These are phyloP conservation scores for Periglandula ipomoeae DNA, from an alignment of 2,329 filamentous ascomycete species.

Conservation along the genomic window DNA sequence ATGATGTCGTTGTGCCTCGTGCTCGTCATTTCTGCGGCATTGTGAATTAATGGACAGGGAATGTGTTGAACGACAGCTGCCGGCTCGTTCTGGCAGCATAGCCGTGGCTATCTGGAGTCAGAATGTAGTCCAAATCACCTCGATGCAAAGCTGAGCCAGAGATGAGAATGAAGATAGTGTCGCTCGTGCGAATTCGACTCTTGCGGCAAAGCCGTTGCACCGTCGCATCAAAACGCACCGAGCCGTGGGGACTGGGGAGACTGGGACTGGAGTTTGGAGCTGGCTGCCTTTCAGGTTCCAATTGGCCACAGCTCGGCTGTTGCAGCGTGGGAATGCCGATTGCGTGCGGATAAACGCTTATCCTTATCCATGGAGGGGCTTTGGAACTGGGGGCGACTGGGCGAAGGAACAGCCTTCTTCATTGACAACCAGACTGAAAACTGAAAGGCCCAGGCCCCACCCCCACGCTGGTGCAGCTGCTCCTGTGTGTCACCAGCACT, in stretches of 20 bases:
- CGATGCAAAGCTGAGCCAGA: not conserved
- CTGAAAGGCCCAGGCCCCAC: no score
- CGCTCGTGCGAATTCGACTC: not conserved
- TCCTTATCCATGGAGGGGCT: slow-evolving; percentile 8
- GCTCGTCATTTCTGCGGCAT: slow-evolving; percentile 33
- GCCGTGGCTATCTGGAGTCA: not conserved
- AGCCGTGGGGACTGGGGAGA: not conserved
- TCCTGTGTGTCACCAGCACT: not conserved
- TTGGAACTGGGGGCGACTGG: not conserved
- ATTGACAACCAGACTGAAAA: no score
- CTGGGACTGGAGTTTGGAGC: no score
- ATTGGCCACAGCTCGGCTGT: not conserved
- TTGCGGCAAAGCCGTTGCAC: not conserved
- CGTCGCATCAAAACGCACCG: not conserved
- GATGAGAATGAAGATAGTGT: not conserved
- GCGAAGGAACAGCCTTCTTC: no score
- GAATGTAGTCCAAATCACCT: not conserved
- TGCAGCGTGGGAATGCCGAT: not conserved
- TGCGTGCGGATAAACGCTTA: slow-evolving; percentile 15
- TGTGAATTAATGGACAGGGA: slow-evolving; percentile 7
- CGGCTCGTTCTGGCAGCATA: not conserved
- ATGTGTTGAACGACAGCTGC: not conserved
- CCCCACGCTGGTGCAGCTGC: no score
- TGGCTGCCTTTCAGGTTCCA: not conserved
- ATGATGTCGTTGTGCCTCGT: slow-evolving; percentile 1